These are phyloP conservation scores for Leccinellum albellum DNA, from an alignment of 768 basidiomycete species.

Conservation along the genomic window DNA sequence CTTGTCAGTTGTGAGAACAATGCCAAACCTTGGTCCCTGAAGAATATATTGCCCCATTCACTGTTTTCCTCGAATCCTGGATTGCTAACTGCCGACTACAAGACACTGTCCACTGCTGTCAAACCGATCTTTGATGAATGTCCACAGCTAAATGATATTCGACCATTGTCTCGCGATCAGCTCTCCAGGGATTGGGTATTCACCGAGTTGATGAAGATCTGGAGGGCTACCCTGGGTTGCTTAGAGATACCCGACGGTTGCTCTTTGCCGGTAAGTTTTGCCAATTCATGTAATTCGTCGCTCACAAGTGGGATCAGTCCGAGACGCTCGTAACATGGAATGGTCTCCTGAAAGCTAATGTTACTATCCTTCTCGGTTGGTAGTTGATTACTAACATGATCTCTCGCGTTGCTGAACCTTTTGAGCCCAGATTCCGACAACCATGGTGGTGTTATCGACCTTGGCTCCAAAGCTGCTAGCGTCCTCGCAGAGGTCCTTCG, in stretches of 20 bases:
- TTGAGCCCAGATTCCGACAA: constrained; percentile 41
- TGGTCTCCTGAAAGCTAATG: constrained; percentile 49
- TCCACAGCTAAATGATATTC: constrained; percentile 50
- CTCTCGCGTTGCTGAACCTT: constrained; percentile 3
- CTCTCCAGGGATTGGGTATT: constrained; percentile 51
- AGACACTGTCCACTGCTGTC: constrained; percentile 43
- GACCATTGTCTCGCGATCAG: constrained; percentile 56
- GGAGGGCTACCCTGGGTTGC: constrained; percentile 44
- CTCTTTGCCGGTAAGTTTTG: constrained; percentile 47
- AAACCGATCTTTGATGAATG: constrained; percentile 53
- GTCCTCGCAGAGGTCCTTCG: constrained; percentile 49
- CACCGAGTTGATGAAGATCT: constrained; percentile 47
- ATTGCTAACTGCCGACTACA: constrained; percentile 51
- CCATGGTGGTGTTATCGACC: constrained; percentile 34
- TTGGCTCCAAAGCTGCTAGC: constrained; percentile 38
- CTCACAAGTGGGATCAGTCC: constrained; percentile 26
- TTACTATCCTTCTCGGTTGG: constrained; percentile 51
- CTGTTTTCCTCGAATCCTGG: constrained; percentile 58
- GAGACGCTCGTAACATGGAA: constrained; percentile 57
- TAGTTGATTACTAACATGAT: constrained; percentile 20
- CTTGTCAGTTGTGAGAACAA: constrained; percentile 36
- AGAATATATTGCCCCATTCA: constrained; percentile 46
- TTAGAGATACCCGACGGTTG: constrained; percentile 45
- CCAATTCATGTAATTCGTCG: neutral
- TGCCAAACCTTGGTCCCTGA: constrained; percentile 41